Conservation (phyloP, 345 rosid genomes). For the Hibiscus mutabilis region DNA sequence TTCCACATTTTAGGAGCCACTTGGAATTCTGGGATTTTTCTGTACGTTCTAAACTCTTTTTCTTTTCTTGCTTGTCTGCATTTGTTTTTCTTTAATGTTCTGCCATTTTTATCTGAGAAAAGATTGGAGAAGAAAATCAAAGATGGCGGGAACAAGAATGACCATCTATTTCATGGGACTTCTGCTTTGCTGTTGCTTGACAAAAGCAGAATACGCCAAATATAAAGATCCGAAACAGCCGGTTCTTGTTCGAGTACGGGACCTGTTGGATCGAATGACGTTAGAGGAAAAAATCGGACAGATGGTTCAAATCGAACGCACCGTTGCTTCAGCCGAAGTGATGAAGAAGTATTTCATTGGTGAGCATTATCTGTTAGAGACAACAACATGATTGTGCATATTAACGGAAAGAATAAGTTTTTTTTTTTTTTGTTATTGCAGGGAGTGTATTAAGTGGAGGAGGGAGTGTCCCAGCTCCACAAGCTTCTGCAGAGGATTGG, state of each 20-base stretch:
- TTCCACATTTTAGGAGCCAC: not conserved
- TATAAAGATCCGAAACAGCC: conserved; percentile 39
- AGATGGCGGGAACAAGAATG: conserved; percentile 9
- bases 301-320: conserved; percentile 45
- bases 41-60: conserved; percentile 1
- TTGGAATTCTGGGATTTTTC: not conserved
- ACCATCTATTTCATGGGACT: conserved; percentile 4
- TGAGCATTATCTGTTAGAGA: not conserved
- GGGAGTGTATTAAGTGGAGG: conserved; percentile 70
- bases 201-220: conserved; percentile 18
- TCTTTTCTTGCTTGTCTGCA: not conserved
- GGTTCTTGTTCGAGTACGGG: conserved; percentile 29
- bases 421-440: too few species aligned
- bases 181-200: conserved; percentile 3
- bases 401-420: too few species aligned
- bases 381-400: too few species aligned
- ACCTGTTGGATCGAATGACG: conserved; percentile 34
- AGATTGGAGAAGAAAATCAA: not conserved
- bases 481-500: conserved; percentile 48
- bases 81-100: not conserved
- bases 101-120: too few species aligned
- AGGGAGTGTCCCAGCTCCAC: conserved; percentile 45
- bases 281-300: conserved; percentile 56
- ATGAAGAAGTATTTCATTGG: conserved; percentile 72
- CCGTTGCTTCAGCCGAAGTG: conserved; percentile 20